Evolutionary conservation across 495 filamentous ascomycete species (phyloP), one percentile per base, ranked within the genome.

Genomic region (Thermothielavioides terrestris): DNA sequence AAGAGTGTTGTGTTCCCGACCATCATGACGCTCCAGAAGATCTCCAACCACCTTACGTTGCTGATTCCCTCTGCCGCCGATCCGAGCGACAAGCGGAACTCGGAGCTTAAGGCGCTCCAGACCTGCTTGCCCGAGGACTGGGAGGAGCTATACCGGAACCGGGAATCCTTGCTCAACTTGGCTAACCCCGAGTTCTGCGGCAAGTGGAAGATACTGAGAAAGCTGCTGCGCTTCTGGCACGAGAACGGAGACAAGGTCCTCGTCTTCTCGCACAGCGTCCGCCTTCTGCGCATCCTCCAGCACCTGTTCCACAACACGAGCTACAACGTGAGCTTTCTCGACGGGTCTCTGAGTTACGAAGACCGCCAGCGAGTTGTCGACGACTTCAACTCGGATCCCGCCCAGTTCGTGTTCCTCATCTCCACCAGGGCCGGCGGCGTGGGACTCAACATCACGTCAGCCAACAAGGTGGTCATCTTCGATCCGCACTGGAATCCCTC

Each of bases 401-500:
- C 67, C 7, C 88, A 94, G 53, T 98, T 98, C 57, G 89, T 96
- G 17, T 98, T 98, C 61, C 73, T 98, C 37, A 97, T 98, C 56
- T 91, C 86, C 15, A 97, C 92, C 17, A 87, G 85, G 61, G 88
- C 92, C 14, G 92, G 92, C 25, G 91, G 91, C 21, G 67, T 75
- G 7, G 91, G 90, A 0, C 71, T 97, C 8, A 98, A 98, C 60
- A 98, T 98, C 63, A 95, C 92, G 3, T 91, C 88, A 0, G 92
- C 92, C 10, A 98, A 98, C 69, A 97, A 97, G 66, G 91, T 98
- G 9, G 92, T 98, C 17, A 87, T 98, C 30, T 85, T 96, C 32
- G 92, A 98, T 61, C 92, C 92, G 0, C 94, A 96, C 60, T 98
- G 92, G 92, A 98, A 98, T 51, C 92, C 92, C 4, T 77, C 86